These are phyloP conservation scores for Taiozyma sp. DNA, from an alignment of 1,139 yeast genomes.

Conservation along the genomic window DNA sequence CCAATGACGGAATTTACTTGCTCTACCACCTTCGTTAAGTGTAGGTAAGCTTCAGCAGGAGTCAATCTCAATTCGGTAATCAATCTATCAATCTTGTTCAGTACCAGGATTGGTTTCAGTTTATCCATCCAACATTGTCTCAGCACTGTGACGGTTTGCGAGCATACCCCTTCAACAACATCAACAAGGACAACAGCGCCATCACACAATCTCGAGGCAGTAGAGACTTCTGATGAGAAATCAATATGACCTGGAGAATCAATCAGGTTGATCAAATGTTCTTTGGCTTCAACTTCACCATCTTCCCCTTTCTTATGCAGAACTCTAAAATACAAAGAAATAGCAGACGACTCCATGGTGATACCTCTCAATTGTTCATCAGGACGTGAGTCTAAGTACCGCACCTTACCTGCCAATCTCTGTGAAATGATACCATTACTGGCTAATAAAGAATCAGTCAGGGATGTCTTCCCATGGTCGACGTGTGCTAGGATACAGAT, in stretches of 20 bases:
- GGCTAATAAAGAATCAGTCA: conserved; percentile 88
- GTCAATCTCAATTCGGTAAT: conserved; percentile 76
- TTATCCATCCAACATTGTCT: conserved; percentile 96
- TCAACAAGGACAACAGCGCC: conserved; percentile 95
- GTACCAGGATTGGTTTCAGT: conserved; percentile 81
- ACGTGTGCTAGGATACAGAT: conserved; percentile 97
- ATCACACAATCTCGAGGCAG: conserved; percentile 93
- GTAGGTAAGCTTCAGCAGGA: conserved; percentile 81
- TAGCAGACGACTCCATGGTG: conserved; percentile 96
- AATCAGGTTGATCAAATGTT: conserved; percentile 82
- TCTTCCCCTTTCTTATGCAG: conserved; percentile 40
- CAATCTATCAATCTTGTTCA: conserved; percentile 88
- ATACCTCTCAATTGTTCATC: conserved; percentile 97
- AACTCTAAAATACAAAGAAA: conserved; percentile 75
- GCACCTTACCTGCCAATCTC: conserved; percentile 89
- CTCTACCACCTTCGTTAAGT: conserved; percentile 72
- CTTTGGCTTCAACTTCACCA: conserved; percentile 46
- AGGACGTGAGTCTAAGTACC: conserved; percentile 88
- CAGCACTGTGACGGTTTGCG: conserved; percentile 91
- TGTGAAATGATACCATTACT: conserved; percentile 96
- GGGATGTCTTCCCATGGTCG: conserved; percentile 96
- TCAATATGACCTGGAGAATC: conserved; percentile 99
- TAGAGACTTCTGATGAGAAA: conserved; percentile 92
- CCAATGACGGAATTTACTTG: conserved; percentile 96
- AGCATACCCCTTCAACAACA: conserved; percentile 97